Conservation (phyloP, 495 filamentous ascomycete species). For the Annulohypoxylon moriforme region DNA sequence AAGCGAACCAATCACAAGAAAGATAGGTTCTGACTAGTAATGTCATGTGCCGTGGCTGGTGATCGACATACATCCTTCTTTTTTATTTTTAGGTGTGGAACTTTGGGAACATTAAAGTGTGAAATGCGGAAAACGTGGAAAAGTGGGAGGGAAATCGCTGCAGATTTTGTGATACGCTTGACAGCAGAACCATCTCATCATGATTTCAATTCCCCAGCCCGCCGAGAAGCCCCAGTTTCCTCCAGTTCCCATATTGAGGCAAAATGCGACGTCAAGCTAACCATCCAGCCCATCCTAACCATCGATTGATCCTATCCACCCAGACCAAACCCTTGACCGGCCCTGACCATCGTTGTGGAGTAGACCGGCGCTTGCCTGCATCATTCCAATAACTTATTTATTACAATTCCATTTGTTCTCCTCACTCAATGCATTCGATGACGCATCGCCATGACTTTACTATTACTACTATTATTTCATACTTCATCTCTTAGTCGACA, state of each 20-base stretch:
- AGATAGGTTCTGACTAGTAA: background rate
- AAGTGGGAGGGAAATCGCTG: slow-evolving; percentile 18
- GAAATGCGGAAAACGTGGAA: background rate
- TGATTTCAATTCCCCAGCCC: background rate
- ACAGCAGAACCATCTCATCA: slow-evolving; percentile 25
- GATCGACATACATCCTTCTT: slow-evolving; percentile 13
- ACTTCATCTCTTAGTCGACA: background rate
- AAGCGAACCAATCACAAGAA: slow-evolving; percentile 32
- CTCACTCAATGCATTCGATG: slow-evolving; percentile 15
- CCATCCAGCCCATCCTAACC: background rate
- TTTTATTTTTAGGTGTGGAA: slow-evolving; percentile 36
- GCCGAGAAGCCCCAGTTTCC: background rate
- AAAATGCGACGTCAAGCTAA: slow-evolving; percentile 26
- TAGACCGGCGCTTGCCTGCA: slow-evolving; percentile 1
- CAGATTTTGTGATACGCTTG: slow-evolving; percentile 18
- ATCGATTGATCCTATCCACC: no score
- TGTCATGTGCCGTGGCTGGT: slow-evolving; percentile 30
- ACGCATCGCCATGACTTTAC: slow-evolving; percentile 10
- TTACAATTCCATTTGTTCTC: slow-evolving; percentile 8
- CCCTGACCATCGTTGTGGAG: slow-evolving; percentile 14
- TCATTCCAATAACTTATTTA: slow-evolving; percentile 12
- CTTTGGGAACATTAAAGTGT: background rate
- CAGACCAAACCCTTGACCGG: no score
- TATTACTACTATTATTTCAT: slow-evolving; percentile 16
- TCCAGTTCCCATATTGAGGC: slow-evolving; percentile 2